A percentile compares a stretch with the other conserved stretches of the same genome.
Conservation (phyloP, 148 eudicot species). For the Tetragonia tetragonoides region DNA sequence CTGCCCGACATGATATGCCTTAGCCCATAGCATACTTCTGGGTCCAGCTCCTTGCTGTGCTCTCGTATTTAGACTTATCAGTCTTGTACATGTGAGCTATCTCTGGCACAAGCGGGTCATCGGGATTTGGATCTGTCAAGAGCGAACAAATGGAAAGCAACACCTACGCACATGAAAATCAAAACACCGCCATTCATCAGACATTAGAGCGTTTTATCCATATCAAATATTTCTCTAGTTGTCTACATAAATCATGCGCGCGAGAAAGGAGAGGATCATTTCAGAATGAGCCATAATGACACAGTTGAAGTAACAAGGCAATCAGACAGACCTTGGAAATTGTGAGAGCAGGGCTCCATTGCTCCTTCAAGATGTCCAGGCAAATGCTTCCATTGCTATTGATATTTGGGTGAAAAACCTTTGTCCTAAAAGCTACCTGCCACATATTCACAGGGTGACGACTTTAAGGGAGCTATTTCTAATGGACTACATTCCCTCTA, state of each 20-base stretch:
- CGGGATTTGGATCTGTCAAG: constrained; percentile 88
- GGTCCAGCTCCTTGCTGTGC: constrained; percentile 94
- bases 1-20: constrained; percentile 16
- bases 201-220: neutral
- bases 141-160: constrained; percentile 88
- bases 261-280: neutral
- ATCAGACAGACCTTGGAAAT: constrained; percentile 39
- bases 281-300: too few species aligned
- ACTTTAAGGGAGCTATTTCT: too few species aligned
- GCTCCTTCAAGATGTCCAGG: constrained; percentile 49
- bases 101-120: constrained; percentile 90
- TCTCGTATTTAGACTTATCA: constrained; percentile 76
- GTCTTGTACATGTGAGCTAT: constrained; percentile 96
- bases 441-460: neutral
- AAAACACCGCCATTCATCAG: neutral
- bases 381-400: constrained; percentile 50
- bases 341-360: constrained; percentile 49
- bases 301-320: neutral
- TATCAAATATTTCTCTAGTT: neutral
- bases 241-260: neutral
- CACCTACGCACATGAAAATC: constrained; percentile 39
- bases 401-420: constrained; percentile 46
- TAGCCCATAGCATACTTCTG: constrained; percentile 94
- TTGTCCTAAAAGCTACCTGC: constrained; percentile 62
- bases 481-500: too few species aligned